Evolutionary conservation across 805 yeast genomes (phyloP).

Genomic region (Lachancea waltii): DNA sequence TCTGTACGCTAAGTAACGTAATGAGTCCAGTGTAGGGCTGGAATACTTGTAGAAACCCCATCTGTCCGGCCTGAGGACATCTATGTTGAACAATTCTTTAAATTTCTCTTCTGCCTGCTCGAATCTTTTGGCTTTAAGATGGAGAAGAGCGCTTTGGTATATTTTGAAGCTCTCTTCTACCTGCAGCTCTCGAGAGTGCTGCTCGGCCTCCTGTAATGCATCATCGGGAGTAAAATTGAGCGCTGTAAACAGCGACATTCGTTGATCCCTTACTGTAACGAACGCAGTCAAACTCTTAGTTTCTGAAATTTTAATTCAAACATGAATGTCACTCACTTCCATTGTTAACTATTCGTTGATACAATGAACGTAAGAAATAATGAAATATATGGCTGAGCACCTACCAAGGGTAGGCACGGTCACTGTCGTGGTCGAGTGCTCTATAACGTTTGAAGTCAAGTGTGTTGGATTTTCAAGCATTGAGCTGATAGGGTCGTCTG

Average conservation of each 20-base stretch:
- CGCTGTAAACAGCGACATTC: conserved; percentile 66
- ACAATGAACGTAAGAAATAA: no score
- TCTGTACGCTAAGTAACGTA: conserved; percentile 72
- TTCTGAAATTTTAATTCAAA: no score
- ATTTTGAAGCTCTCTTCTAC: conserved; percentile 75
- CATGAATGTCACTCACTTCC: no score
- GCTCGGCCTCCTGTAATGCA: conserved; percentile 62
- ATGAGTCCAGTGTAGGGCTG: conserved; percentile 65
- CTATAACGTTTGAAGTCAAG: conserved; percentile 4
- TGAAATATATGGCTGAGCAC: conserved; percentile 11
- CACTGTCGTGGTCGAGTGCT: conserved; percentile 16
- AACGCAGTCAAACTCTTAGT: neutral
- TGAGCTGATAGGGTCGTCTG: conserved; percentile 6
- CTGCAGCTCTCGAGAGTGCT: conserved; percentile 86
- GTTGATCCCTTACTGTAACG: neutral
- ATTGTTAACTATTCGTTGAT: no score
- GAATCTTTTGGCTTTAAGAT: conserved; percentile 47
- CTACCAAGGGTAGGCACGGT: conserved; percentile 16
- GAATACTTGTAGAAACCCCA: conserved; percentile 29
- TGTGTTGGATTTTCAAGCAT: conserved; percentile 3
- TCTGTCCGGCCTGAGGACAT: conserved; percentile 49
- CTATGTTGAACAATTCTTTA: conserved; percentile 57
- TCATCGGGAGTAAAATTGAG: conserved; percentile 74
- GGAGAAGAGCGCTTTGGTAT: conserved; percentile 62
- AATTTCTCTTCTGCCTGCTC: conserved; percentile 49